Conservation (phyloP, 2,329 filamentous ascomycete species). For the Ceratocystis variospora region DNA sequence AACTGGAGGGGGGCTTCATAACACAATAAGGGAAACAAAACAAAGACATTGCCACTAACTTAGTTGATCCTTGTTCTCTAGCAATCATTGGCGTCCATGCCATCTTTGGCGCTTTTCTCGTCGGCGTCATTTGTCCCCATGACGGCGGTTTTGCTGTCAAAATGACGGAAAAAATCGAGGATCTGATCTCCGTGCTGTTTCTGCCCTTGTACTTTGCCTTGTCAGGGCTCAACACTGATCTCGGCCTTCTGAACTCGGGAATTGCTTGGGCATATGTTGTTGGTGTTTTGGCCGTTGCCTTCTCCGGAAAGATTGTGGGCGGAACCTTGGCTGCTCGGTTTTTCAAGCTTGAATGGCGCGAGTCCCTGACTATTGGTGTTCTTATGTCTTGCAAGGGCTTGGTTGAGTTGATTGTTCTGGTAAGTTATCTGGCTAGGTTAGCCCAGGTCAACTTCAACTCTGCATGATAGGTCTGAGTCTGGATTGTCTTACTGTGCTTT, state of each 20-base stretch:
- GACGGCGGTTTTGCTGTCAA: constrained; percentile 84
- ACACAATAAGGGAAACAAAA: neutral
- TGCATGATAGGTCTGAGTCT: neutral
- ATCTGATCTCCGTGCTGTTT: constrained; percentile 71
- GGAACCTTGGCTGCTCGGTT: constrained; percentile 63
- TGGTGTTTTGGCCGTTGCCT: constrained; percentile 67
- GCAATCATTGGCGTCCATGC: constrained; percentile 80
- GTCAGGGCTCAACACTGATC: constrained; percentile 75
- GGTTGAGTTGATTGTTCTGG: constrained; percentile 86
- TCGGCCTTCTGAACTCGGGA: constrained; percentile 69
- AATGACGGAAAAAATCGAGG: constrained; percentile 85
- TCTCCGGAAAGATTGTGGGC: constrained; percentile 71
- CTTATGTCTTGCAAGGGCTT: constrained; percentile 96
- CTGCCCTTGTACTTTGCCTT: constrained; percentile 86
- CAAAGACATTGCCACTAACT: neutral
- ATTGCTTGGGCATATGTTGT: constrained; percentile 84
- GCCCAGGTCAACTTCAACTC: neutral
- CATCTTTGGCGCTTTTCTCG: constrained; percentile 85
- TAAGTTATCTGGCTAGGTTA: constrained; percentile 27
- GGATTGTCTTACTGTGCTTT: constrained; percentile 24
- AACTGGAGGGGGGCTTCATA: neutral
- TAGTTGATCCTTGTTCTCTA: neutral
- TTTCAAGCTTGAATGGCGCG: constrained; percentile 74
- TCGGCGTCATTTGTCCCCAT: constrained; percentile 80
- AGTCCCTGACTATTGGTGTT: constrained; percentile 74